A percentile compares a stretch with the other conserved stretches of the same genome.
Evolutionary conservation across 208 protist genomes (phyloP).

Genomic region (Hexamita inflata): DNA sequence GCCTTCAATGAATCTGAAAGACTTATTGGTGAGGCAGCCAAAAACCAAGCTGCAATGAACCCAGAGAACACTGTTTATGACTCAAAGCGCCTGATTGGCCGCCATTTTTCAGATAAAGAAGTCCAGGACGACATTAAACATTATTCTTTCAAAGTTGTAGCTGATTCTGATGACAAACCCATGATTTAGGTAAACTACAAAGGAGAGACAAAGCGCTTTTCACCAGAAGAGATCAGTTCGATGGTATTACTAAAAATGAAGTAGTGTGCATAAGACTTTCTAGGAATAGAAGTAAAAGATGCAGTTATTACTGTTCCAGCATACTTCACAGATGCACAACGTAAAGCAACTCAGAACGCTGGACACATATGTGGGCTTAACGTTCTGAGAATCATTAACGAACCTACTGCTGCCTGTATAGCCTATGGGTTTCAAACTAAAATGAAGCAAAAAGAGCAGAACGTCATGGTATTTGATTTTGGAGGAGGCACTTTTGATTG

Average conservation of each 20-base stretch:
- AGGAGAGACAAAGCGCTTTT: not conserved
- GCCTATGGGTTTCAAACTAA: constrained; percentile 64
- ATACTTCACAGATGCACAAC: constrained; percentile 84
- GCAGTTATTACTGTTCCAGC: constrained; percentile 57
- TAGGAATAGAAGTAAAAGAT: constrained; percentile 32
- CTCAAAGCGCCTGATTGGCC: constrained; percentile 67
- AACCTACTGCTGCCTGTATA: constrained; percentile 95
- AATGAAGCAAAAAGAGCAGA: constrained; percentile 31
- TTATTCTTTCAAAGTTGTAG: constrained; percentile 64
- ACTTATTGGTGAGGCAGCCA: constrained; percentile 60
- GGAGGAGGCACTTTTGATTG: constrained; percentile 75
- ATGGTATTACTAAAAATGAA: not conserved
- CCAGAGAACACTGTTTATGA: constrained; percentile 72
- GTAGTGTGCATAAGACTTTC: not conserved
- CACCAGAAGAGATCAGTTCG: not conserved
- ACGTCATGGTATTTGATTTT: constrained; percentile 79
- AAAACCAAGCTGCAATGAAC: constrained; percentile 66
- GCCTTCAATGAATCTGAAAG: constrained; percentile 63
- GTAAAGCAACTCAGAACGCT: constrained; percentile 71
- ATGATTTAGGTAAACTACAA: constrained; percentile 38
- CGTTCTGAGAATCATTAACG: constrained; percentile 97
- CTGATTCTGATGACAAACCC: constrained; percentile 53
- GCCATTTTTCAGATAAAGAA: constrained; percentile 52
- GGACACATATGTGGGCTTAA: constrained; percentile 68
- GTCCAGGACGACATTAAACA: constrained; percentile 47